Evolutionary conservation across 2,329 filamentous ascomycete species (phyloP).

Genomic region (Phialophora chinensis): DNA sequence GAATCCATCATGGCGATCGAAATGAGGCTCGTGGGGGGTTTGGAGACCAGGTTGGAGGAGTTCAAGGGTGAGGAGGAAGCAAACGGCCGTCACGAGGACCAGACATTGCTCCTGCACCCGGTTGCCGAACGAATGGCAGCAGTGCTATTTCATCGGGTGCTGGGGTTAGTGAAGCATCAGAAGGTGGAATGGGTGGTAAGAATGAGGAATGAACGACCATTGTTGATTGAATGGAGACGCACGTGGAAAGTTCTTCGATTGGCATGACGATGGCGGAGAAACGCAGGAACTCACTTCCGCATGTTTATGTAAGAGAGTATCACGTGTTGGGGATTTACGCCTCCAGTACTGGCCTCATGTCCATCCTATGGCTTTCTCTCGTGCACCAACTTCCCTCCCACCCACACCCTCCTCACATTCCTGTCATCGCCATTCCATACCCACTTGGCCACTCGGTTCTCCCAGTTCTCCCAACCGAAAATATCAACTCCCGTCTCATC

Average conservation of each 20-base stretch:
- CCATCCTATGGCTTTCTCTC: conserved; percentile 41
- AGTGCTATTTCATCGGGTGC: background rate
- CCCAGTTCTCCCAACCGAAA: conserved; percentile 91
- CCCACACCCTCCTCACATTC: conserved; percentile 89
- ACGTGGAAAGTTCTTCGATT: conserved; percentile 30
- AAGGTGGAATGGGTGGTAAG: conserved; percentile 13
- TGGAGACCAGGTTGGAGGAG: conserved; percentile 13
- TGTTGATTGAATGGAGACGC: conserved; percentile 29
- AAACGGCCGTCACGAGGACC: conserved; percentile 24
- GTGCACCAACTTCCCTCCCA: conserved; percentile 82
- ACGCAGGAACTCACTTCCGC: background rate
- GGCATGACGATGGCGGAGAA: conserved; percentile 1
- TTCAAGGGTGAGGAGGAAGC: conserved; percentile 21
- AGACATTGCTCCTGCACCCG: conserved; percentile 25
- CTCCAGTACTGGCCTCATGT: background rate
- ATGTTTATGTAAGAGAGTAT: background rate
- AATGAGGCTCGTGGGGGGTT: conserved; percentile 19
- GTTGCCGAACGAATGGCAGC: conserved; percentile 26
- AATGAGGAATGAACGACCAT: conserved; percentile 19
- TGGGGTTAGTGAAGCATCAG: conserved; percentile 3
- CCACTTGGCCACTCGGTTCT: conserved; percentile 90
- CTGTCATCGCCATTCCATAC: conserved; percentile 91
- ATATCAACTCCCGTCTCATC: conserved; percentile 75
- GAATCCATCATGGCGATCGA: conserved; percentile 22
- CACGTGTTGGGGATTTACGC: background rate